Base-by-base conservation (phyloP, 1,284 basidiomycete genomes). In the Inonotus obliquus region DNA sequence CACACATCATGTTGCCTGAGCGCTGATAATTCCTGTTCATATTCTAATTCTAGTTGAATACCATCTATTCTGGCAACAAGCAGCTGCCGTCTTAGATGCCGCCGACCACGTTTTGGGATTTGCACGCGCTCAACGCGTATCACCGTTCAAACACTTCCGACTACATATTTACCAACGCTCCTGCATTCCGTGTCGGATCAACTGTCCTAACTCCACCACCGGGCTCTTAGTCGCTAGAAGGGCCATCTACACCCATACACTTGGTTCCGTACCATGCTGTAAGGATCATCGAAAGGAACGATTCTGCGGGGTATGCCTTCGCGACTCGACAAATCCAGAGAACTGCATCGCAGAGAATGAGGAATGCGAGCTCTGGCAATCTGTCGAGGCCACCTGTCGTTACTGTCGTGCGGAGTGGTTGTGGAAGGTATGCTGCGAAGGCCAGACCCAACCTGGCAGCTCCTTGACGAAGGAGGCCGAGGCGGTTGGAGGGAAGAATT, bases 171-270 rank as follows among this genome's bases (percentile, higher is more conserved):
- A 72, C 51, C 63, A 63, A 14, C 72, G 71, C 29, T 81, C 79
- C 25, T 91, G 89, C 72, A 69, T 79, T 45, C 79, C 89, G n/a
- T 91, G 88, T 73, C 81, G 88, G 11, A 76, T 91, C 68, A 90
- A 89, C 70, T 72, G 72, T 4, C 85, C 88, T 0, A 74, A 72
- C 59, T 72, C 77, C 2, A 76, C 73, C 32, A 65, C 71, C 6
- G 87, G 86, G 7, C 76, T 87, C 13, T 75, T 74, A 2, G 66
- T 64, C 41, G 81, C 78, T 9, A 85, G 85, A 70, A 77, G 79
- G 32, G 66, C 72, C 5, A 68, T 78, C 21, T 54, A 65, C 51
- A 77, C 77, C 1, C 73, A 76, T 0, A 73, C 72, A n/a, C 67
- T 86, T 1, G 81, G 80, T 9, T 65, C 70, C 25, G 74, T 87